Percentiles rank a stretch among this genome's conserved stretches.
These are phyloP conservation scores for Geosiphon pyriformis DNA, from an alignment of 192 early-diverging fungal species.

Conservation along the genomic window DNA sequence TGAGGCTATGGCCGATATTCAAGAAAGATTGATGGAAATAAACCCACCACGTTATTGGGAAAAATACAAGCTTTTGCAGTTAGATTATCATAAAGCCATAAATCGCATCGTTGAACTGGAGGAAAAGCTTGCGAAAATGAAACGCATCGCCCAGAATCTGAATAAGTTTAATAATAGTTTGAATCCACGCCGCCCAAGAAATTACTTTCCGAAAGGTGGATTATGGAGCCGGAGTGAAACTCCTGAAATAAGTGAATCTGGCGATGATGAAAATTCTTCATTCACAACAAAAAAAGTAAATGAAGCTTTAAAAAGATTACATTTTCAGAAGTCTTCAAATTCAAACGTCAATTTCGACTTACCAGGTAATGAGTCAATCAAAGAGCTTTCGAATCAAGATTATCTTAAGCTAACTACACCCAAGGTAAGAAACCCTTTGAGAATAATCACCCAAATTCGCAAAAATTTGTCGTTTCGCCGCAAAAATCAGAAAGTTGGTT, in stretches of 20 bases:
- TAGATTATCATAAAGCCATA: neutral
- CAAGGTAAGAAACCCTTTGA: neutral
- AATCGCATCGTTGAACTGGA: slow-evolving; percentile 17
- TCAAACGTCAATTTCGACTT: too few species aligned
- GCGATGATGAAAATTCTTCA: neutral
- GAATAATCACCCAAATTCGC: neutral
- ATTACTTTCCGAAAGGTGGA: too few species aligned
- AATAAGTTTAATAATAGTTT: neutral
- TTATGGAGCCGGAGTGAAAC: too few species aligned
- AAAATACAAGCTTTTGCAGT: slow-evolving; percentile 12
- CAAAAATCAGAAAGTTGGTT: neutral
- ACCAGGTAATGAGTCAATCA: neutral
- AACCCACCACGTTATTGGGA: slow-evolving; percentile 24
- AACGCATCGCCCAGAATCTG: slow-evolving; percentile 10
- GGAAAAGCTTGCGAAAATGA: neutral
- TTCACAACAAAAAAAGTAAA: neutral
- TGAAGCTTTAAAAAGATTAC: neutral
- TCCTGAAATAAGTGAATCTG: neutral
- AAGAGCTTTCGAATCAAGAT: neutral
- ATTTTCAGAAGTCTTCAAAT: neutral
- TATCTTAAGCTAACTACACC: neutral
- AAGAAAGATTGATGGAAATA: slow-evolving; percentile 20
- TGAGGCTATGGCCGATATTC: slow-evolving; percentile 21
- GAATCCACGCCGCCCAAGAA: neutral
- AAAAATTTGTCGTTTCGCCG: neutral